These are phyloP conservation scores for Fraxinus latifolia DNA, from an alignment of 305 asterid genomes.

Conservation along the genomic window DNA sequence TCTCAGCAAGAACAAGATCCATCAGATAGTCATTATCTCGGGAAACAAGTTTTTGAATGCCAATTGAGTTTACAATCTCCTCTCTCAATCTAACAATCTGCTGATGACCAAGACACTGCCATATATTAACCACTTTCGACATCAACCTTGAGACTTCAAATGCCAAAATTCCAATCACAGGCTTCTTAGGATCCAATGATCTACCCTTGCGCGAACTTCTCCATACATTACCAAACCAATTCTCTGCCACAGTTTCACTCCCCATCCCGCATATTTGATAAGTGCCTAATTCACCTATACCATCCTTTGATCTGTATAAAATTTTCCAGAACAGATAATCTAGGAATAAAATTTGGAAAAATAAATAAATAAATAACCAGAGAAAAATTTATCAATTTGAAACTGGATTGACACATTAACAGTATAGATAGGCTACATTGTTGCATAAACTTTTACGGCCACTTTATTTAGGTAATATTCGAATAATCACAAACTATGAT, in stretches of 20 bases:
- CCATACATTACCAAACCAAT: conserved; percentile 68
- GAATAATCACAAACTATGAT: not conserved
- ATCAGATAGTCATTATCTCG: conserved; percentile 54
- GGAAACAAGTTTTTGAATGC: conserved; percentile 59
- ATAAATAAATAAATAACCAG: no score
- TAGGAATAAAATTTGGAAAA: not conserved
- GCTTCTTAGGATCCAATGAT: conserved; percentile 53
- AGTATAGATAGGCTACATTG: not conserved
- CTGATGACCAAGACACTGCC: conserved; percentile 55
- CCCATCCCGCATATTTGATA: conserved; percentile 43
- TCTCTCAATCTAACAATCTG: conserved; percentile 51
- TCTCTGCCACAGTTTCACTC: conserved; percentile 49
- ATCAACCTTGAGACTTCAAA: conserved; percentile 64
- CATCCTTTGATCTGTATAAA: conserved; percentile 31
- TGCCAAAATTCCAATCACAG: conserved; percentile 58
- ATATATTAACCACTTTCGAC: conserved; percentile 63
- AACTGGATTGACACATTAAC: not conserved
- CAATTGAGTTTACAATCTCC: conserved; percentile 51
- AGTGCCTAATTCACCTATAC: conserved; percentile 14
- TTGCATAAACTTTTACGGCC: not conserved
- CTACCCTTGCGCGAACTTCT: conserved; percentile 55
- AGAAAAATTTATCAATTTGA: not conserved
- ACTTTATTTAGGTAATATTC: no score
- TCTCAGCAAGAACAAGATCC: conserved; percentile 70
- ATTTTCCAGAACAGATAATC: not conserved